These are phyloP conservation scores for Hypomontagnella monticulosa DNA, from an alignment of 495 filamentous ascomycete species.

Conservation along the genomic window DNA sequence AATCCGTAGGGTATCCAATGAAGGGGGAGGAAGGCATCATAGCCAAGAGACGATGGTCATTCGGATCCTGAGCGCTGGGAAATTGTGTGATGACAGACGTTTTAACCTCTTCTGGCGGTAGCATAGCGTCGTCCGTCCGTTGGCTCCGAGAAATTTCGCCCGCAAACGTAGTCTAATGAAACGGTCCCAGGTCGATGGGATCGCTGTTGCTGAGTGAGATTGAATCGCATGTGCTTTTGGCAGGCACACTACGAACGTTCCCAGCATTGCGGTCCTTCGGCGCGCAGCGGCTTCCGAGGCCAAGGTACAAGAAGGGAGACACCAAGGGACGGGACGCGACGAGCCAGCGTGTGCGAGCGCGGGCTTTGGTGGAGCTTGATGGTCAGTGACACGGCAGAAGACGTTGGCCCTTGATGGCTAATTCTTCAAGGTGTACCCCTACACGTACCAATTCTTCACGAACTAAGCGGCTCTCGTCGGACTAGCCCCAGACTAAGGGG, in stretches of 20 bases:
- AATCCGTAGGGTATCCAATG: constrained; percentile 36
- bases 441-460: constrained; percentile 16
- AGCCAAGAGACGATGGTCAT: constrained; percentile 33
- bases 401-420: constrained; percentile 6
- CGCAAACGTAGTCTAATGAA: constrained; percentile 24
- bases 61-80: constrained; percentile 41
- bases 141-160: constrained; percentile 28
- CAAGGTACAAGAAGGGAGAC: constrained; percentile 11
- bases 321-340: constrained; percentile 36
- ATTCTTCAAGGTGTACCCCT: constrained; percentile 27
- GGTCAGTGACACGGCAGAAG: background rate
- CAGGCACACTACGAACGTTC: constrained; percentile 3
- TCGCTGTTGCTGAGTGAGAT: constrained; percentile 25
- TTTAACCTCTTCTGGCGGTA: constrained; percentile 30
- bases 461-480: constrained; percentile 3
- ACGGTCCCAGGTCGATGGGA: constrained; percentile 8
- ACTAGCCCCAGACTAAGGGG: constrained; percentile 22
- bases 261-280: constrained; percentile 20
- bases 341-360: constrained; percentile 25
- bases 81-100: constrained; percentile 32
- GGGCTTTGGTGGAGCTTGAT: constrained; percentile 25
- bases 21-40: constrained; percentile 24
- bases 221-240: constrained; percentile 10
- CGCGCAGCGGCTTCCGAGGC: constrained; percentile 23
- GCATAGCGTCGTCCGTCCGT: background rate